Percentiles rank a stretch among this genome's conserved stretches.
Conservation (phyloP, 192 early-diverging fungal species). For the Glomus cerebriforme region DNA sequence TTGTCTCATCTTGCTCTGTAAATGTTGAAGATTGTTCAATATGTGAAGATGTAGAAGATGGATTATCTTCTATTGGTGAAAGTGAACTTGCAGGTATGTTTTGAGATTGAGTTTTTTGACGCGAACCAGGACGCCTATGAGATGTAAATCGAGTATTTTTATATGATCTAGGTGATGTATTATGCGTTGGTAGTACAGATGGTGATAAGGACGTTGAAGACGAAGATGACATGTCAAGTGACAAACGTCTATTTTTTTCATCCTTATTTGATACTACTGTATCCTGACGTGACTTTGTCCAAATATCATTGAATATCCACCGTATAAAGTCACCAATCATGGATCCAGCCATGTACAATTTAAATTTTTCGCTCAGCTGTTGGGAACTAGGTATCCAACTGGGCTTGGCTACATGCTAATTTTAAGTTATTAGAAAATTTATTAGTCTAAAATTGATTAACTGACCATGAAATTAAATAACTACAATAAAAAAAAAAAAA, state of each 20-base stretch:
- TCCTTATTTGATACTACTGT: background rate
- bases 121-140: slow-evolving; percentile 11
- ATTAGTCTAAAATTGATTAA: too few species aligned
- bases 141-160: slow-evolving; percentile 28
- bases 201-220: slow-evolving; percentile 27
- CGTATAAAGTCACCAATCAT: slow-evolving; percentile 12
- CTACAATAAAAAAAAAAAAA: too few species aligned
- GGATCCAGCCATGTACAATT: slow-evolving; percentile 36
- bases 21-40: slow-evolving; percentile 7
- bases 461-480: background rate
- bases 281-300: slow-evolving; percentile 21
- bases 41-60: slow-evolving; percentile 7
- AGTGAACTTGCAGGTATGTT: too few species aligned
- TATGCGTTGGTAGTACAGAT: slow-evolving; percentile 1
- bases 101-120: slow-evolving; percentile 6
- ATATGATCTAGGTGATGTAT: slow-evolving; percentile 2
- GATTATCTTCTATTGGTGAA: slow-evolving; percentile 7
- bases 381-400: slow-evolving; percentile 22
- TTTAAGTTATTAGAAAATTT: background rate
- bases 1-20: slow-evolving; percentile 6
- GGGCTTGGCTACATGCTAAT: slow-evolving; percentile 12
- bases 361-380: slow-evolving; percentile 31
- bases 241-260: slow-evolving; percentile 26
- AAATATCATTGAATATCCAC: slow-evolving; percentile 18
- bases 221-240: slow-evolving; percentile 21